These are phyloP conservation scores for Capsella bursapastoris DNA, from an alignment of 345 rosid genomes.

Conservation along the genomic window DNA sequence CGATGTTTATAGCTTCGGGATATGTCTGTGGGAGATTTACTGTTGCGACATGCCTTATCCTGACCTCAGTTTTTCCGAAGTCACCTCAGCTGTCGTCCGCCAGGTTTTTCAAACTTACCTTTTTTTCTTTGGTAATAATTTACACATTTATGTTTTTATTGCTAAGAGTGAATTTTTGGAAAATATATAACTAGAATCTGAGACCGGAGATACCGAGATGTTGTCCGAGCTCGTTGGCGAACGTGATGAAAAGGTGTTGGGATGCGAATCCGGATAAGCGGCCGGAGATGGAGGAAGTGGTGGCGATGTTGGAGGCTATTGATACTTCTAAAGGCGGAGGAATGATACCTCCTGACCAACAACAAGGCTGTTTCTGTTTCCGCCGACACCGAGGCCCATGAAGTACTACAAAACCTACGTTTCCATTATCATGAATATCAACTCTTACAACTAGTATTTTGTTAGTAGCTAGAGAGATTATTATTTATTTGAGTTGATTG, in stretches of 20 bases:
- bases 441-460: background rate
- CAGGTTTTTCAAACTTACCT: conserved; percentile 56
- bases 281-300: conserved; percentile 96
- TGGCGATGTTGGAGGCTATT: conserved; percentile 78
- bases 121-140: background rate
- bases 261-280: conserved; percentile 93
- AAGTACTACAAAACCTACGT: conserved; percentile 16
- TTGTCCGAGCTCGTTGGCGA: conserved; percentile 85
- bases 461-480: background rate
- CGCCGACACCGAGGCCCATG: conserved; percentile 77
- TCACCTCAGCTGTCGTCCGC: conserved; percentile 94
- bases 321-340: conserved; percentile 97
- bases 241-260: conserved; percentile 98
- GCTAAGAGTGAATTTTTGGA: too few species aligned
- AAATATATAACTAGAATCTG: conserved; percentile 56
- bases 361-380: conserved; percentile 83
- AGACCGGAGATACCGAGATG: conserved; percentile 98
- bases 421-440: background rate
- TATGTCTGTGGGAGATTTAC: conserved; percentile 98
- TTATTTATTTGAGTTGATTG: background rate
- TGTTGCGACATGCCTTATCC: conserved; percentile 99
- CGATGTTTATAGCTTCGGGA: conserved; percentile 96
- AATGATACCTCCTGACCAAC: conserved; percentile 90
- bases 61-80: conserved; percentile 96
- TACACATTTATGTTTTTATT: too few species aligned